Conservation (phyloP, 2,329 filamentous ascomycete genomes). For the Acrodontium crateriforme region DNA sequence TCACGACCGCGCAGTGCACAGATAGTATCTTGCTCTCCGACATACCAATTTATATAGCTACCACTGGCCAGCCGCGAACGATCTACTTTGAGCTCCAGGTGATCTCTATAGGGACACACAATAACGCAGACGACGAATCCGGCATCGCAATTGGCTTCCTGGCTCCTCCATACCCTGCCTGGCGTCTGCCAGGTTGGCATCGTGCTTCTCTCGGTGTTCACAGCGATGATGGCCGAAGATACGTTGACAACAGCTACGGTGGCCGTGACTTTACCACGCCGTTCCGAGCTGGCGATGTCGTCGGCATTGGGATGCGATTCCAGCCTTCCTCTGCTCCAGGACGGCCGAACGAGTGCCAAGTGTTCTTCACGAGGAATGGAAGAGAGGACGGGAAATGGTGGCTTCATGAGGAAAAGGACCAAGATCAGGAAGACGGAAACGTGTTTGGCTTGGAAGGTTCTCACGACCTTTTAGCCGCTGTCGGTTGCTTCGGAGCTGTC, state of each 20-base stretch:
- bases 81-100: constrained; percentile 63
- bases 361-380: constrained; percentile 62
- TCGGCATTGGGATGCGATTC: constrained; percentile 60
- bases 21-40: constrained; percentile 55
- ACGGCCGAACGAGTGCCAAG: constrained; percentile 40
- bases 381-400: constrained; percentile 49
- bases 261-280: constrained; percentile 53
- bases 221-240: constrained; percentile 64
- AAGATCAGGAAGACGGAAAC: constrained; percentile 42
- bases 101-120: constrained; percentile 25
- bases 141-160: constrained; percentile 56
- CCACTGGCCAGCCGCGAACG: constrained; percentile 38
- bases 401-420: constrained; percentile 60
- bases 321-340: constrained; percentile 8
- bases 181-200: constrained; percentile 71
- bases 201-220: constrained; percentile 63
- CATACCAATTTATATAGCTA: constrained; percentile 53
- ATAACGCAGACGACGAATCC: constrained; percentile 27
- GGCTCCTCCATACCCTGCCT: constrained; percentile 62
- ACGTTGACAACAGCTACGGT: constrained; percentile 61
- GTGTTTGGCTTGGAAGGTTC: constrained; percentile 52
- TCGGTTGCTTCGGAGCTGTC: constrained; percentile 57
- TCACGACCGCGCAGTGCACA: constrained; percentile 26
- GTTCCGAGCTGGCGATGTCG: constrained; percentile 51
- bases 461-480: constrained; percentile 55